Conservation (phyloP, 202 grass and related monocot genomes). For the Cymbopogon flexuosus region DNA sequence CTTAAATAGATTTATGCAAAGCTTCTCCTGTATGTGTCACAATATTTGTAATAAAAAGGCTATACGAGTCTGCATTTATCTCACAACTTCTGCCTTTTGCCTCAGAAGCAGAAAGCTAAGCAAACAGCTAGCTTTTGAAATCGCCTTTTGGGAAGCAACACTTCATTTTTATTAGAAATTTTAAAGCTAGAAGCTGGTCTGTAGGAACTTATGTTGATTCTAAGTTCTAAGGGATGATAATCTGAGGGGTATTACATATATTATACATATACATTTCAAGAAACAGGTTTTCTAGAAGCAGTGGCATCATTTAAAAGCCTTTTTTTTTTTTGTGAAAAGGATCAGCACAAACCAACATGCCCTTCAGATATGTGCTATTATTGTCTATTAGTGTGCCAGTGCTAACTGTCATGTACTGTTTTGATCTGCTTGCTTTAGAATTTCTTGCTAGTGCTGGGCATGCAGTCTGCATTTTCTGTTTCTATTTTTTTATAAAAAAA, state of each 20-base stretch:
- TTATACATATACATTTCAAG: not conserved
- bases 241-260: not conserved
- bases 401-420: not conserved
- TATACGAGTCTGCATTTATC: too few species aligned
- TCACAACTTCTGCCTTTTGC: too few species aligned
- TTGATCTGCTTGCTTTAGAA: not conserved
- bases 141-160: not conserved
- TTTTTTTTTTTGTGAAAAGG: not conserved
- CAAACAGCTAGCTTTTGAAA: not conserved
- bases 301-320: not conserved
- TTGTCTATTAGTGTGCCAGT: not conserved
- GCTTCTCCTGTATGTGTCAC: too few species aligned
- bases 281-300: not conserved
- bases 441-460: slow-evolving; percentile 12
- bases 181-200: not conserved
- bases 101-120: too few species aligned
- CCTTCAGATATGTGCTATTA: not conserved
- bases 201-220: not conserved
- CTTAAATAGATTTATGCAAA: too few species aligned
- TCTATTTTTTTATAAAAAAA: not conserved
- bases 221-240: not conserved
- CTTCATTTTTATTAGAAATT: not conserved
- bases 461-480: not conserved
- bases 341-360: not conserved
- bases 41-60: too few species aligned